phyloP scores from a whole-genome alignment of 192 early-diverging fungal species.

The Neocallimastix lanati region DNA sequence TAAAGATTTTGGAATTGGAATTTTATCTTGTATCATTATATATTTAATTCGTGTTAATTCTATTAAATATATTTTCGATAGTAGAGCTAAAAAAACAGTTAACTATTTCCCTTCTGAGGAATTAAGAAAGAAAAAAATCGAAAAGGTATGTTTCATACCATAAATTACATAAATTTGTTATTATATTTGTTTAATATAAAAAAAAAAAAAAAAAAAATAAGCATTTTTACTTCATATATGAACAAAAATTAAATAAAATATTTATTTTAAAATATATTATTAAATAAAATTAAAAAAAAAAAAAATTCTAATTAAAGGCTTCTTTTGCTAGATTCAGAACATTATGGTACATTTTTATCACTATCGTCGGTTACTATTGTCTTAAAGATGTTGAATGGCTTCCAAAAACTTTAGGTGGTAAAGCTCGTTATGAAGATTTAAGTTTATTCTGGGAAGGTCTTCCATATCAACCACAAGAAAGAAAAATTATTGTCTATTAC shows the following conservation, averaged over 20 bases:
- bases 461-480: not conserved
- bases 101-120: not conserved
- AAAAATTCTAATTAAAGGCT: not conserved
- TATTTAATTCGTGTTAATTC: not conserved
- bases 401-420: not conserved
- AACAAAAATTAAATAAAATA: no score
- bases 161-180: no score
- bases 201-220: no score
- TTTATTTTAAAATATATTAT: no score
- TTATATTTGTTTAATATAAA: no score
- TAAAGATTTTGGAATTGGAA: not conserved
- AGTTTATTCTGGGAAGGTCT: not conserved
- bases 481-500: not conserved
- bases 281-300: no score
- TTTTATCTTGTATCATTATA: not conserved
- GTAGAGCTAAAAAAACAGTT: not conserved
- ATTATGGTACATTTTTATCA: not conserved
- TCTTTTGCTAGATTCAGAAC: not conserved
- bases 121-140: not conserved
- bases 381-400: not conserved
- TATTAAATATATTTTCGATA: not conserved
- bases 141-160: not conserved
- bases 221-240: no score
- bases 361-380: not conserved
- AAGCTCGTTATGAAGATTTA: not conserved